Evolutionary conservation across 805 yeast species (phyloP).

Genomic region (Candida sphagnicola): DNA sequence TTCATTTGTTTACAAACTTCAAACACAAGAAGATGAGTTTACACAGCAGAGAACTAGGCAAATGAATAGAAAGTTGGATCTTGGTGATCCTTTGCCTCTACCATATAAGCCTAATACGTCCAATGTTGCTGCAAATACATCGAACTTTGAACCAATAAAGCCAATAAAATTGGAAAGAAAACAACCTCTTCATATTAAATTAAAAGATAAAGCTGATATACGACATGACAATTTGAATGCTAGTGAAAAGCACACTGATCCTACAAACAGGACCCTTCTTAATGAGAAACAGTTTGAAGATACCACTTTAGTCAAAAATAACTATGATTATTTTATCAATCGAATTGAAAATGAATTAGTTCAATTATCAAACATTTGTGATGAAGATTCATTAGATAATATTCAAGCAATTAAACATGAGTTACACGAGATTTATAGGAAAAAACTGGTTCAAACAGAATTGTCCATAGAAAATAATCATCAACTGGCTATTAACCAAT

Average conservation of each 20-base stretch:
- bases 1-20: slow-evolving; percentile 1
- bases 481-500: not conserved
- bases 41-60: not conserved
- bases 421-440: not conserved
- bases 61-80: slow-evolving; percentile 8
- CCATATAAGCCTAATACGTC: slow-evolving; percentile 20
- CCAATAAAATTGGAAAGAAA: slow-evolving; percentile 3
- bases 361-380: not conserved
- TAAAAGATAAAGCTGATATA: slow-evolving; percentile 1
- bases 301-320: not conserved
- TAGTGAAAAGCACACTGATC: not conserved
- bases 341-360: not conserved
- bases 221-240: slow-evolving; percentile 1
- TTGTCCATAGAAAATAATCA: not conserved
- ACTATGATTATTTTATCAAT: not conserved
- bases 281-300: not conserved
- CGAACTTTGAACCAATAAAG: slow-evolving; percentile 1
- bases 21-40: not conserved
- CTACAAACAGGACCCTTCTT: not conserved
- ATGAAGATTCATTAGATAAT: not conserved
- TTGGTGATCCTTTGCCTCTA: slow-evolving; percentile 36
- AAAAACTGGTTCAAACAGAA: not conserved
- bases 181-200: not conserved
- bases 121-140: slow-evolving; percentile 1
- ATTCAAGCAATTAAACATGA: not conserved